Percentiles rank a stretch among this genome's conserved stretches.
phyloP scores from a whole-genome alignment of 2,329 filamentous ascomycete species.

The Diaporthe amygdali region DNA sequence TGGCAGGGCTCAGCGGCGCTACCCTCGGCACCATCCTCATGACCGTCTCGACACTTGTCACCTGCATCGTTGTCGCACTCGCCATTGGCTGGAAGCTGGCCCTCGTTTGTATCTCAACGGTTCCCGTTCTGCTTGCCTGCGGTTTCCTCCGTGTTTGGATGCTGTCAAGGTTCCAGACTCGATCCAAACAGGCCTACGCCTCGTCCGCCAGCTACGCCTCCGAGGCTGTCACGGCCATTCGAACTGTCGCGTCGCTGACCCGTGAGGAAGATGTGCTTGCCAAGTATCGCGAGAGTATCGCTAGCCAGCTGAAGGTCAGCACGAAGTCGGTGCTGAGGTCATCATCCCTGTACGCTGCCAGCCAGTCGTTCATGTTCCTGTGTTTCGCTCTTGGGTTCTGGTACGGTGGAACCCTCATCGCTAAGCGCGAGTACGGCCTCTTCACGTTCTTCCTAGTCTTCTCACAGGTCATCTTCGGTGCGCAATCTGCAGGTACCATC shows the following conservation, averaged over 20 bases:
- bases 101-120: slow-evolving; percentile 46
- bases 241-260: slow-evolving; percentile 90
- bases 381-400: slow-evolving; percentile 90
- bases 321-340: slow-evolving; percentile 78
- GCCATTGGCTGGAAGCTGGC: slow-evolving; percentile 49
- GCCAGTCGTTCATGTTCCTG: slow-evolving; percentile 83
- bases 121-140: slow-evolving; percentile 44
- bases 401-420: slow-evolving; percentile 84
- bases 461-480: slow-evolving; percentile 85
- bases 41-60: slow-evolving; percentile 78
- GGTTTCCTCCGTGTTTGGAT: slow-evolving; percentile 65
- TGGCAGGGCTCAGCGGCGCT: slow-evolving; percentile 85
- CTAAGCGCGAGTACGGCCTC: slow-evolving; percentile 70
- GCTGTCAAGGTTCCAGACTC: slow-evolving; percentile 73
- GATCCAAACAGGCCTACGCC: slow-evolving; percentile 81
- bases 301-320: slow-evolving; percentile 68
- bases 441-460: slow-evolving; percentile 96
- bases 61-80: slow-evolving; percentile 62
- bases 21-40: slow-evolving; percentile 87
- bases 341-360: slow-evolving; percentile 79
- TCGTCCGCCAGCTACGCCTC: slow-evolving; percentile 86
- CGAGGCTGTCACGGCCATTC: slow-evolving; percentile 91
- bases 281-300: slow-evolving; percentile 73
- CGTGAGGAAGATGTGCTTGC: slow-evolving; percentile 81
- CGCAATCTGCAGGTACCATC: slow-evolving; percentile 87